Conservation (phyloP, 257 asterid species). For the Solanum peruvianum region DNA sequence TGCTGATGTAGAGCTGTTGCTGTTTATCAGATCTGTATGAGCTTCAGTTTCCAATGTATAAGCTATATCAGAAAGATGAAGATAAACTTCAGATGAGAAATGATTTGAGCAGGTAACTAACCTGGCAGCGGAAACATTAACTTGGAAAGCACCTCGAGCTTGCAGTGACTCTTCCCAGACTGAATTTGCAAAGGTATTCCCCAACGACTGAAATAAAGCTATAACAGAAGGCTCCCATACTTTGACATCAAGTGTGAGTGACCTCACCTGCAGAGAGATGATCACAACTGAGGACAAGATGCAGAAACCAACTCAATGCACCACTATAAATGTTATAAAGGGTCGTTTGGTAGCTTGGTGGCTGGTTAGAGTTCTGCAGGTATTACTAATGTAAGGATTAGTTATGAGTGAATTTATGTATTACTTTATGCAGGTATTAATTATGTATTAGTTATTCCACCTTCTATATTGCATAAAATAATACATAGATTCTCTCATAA, state of each 20-base stretch:
- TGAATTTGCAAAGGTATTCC: constrained; percentile 79
- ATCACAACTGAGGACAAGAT: constrained; percentile 7
- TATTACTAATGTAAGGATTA: neutral
- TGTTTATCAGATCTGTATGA: constrained; percentile 54
- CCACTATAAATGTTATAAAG: neutral
- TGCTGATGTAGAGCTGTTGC: constrained; percentile 49
- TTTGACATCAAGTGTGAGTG: constrained; percentile 94
- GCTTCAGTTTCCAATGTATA: constrained; percentile 35
- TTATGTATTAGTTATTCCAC: neutral
- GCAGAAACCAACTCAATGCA: neutral
- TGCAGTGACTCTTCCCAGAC: constrained; percentile 93
- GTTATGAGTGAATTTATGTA: neutral
- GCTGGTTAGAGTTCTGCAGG: neutral
- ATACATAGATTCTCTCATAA: neutral
- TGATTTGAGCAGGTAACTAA: constrained; percentile 17
- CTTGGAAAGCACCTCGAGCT: constrained; percentile 57
- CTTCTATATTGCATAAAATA: neutral
- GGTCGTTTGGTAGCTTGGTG: neutral
- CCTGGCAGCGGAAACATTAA: constrained; percentile 62
- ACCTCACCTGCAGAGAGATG: constrained; percentile 61
- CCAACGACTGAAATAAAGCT: constrained; percentile 82
- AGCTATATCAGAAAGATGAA: constrained; percentile 5
- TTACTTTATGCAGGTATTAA: neutral
- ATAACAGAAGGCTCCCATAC: constrained; percentile 98
- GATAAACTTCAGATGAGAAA: neutral